phyloP scores from a whole-genome alignment of 805 yeast genomes.

The Candida argentea region DNA sequence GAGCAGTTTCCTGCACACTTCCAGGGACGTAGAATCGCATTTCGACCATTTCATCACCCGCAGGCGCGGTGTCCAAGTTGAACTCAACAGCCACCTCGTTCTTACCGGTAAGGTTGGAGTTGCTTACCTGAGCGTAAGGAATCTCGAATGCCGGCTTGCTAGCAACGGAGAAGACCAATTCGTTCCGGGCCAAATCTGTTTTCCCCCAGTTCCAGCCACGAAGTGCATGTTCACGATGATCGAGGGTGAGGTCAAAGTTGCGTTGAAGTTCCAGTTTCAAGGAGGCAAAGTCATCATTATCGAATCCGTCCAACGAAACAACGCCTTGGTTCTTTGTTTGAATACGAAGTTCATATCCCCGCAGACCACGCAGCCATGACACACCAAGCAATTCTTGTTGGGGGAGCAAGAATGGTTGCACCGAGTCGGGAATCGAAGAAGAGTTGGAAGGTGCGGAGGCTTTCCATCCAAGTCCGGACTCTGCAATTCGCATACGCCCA shows the following conservation, averaged over 20 bases:
- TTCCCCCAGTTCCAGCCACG: conserved; percentile 99
- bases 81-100: conserved; percentile 90
- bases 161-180: conserved; percentile 74
- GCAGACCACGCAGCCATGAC: conserved; percentile 87
- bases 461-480: conserved; percentile 98
- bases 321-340: conserved; percentile 86
- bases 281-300: conserved; percentile 67
- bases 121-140: conserved; percentile 70
- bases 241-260: conserved; percentile 62
- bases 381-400: conserved; percentile 71
- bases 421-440: conserved; percentile 14
- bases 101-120: conserved; percentile 84
- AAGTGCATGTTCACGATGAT: conserved; percentile 80
- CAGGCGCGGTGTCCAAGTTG: conserved; percentile 40
- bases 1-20: conserved; percentile 44
- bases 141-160: conserved; percentile 88
- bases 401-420: conserved; percentile 81
- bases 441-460: conserved; percentile 37
- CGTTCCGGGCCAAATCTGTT: conserved; percentile 85
- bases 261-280: conserved; percentile 78
- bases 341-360: conserved; percentile 83
- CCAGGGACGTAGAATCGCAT: conserved; percentile 92
- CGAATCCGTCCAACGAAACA: conserved; percentile 86
- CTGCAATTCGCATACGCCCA: conserved; percentile 92
- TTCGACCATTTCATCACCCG: conserved; percentile 95